A percentile compares a stretch with the other conserved stretches of the same genome.
Conservation (phyloP, 179 eudicot genomes). For the Silene noctiflora region DNA sequence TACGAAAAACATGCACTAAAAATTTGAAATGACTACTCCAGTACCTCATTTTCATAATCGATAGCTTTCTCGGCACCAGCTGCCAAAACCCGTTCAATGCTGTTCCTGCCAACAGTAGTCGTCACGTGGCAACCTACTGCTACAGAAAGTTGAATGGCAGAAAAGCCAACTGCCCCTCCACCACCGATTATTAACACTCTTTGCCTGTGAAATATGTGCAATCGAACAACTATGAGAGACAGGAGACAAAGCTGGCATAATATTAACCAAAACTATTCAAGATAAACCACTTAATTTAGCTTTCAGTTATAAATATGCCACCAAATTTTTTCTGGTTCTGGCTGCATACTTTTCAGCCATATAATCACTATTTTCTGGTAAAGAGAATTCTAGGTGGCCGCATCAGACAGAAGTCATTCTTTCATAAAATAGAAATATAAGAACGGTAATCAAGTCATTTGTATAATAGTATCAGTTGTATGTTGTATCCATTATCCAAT, state of each 20-base stretch:
- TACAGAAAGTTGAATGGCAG: constrained; percentile 89
- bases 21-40: background rate
- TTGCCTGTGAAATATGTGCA: constrained; percentile 46
- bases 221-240: constrained; percentile 5
- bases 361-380: background rate
- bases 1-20: background rate
- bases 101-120: constrained; percentile 77
- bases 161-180: constrained; percentile 93
- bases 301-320: background rate
- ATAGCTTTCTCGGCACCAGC: constrained; percentile 96
- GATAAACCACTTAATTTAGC: background rate
- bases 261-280: background rate
- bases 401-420: background rate
- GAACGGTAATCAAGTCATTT: background rate
- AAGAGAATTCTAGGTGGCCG: background rate
- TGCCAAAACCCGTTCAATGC: constrained; percentile 62
- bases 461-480: background rate
- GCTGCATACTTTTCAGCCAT: too few species aligned
- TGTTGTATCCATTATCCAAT: background rate
- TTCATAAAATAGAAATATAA: background rate
- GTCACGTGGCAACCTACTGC: constrained; percentile 85
- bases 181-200: constrained; percentile 82
- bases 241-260: background rate
- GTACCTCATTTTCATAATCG: constrained; percentile 74
- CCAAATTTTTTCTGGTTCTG: too few species aligned